phyloP scores from a whole-genome alignment of 371 early-diverging fungal species.

The Parasitella parasitica region DNA sequence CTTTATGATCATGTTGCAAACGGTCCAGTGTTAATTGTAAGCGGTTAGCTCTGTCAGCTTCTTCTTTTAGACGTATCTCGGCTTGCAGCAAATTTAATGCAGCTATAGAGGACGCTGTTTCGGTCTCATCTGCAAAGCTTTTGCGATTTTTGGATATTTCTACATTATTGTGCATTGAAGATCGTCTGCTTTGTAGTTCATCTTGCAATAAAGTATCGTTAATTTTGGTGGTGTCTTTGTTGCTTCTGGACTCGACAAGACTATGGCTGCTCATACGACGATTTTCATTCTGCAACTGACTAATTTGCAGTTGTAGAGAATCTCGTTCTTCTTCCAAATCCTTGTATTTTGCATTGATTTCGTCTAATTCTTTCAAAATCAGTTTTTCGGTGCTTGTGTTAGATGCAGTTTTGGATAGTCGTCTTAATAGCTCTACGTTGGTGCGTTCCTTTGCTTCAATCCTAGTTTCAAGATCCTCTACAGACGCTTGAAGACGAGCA shows the following conservation, averaged over 20 bases:
- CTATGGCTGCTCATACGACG: background rate
- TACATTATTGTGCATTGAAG: background rate
- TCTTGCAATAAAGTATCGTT: background rate
- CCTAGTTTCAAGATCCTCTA: constrained; percentile 24
- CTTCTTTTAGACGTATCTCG: constrained; percentile 10
- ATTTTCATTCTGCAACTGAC: background rate
- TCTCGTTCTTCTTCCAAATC: constrained; percentile 30
- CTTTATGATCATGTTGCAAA: constrained; percentile 15
- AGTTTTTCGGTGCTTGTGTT: constrained; percentile 20
- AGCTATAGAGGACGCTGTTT: constrained; percentile 25
- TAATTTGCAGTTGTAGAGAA: constrained; percentile 14
- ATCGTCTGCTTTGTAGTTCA: background rate
- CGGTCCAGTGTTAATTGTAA: constrained; percentile 14
- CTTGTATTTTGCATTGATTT: constrained; percentile 20
- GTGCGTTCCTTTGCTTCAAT: constrained; percentile 22
- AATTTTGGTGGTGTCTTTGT: background rate
- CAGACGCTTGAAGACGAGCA: background rate
- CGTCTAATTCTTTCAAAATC: constrained; percentile 34
- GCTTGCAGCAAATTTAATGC: constrained; percentile 20
- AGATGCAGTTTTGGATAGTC: constrained; percentile 8
- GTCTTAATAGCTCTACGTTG: constrained; percentile 18
- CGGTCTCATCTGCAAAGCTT: constrained; percentile 37
- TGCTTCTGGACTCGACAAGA: background rate
- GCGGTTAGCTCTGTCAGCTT: constrained; percentile 10
- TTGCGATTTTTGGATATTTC: constrained; percentile 16